Base-by-base conservation (phyloP, 2,329 filamentous ascomycete species). In the Aspergillus melleus region DNA sequence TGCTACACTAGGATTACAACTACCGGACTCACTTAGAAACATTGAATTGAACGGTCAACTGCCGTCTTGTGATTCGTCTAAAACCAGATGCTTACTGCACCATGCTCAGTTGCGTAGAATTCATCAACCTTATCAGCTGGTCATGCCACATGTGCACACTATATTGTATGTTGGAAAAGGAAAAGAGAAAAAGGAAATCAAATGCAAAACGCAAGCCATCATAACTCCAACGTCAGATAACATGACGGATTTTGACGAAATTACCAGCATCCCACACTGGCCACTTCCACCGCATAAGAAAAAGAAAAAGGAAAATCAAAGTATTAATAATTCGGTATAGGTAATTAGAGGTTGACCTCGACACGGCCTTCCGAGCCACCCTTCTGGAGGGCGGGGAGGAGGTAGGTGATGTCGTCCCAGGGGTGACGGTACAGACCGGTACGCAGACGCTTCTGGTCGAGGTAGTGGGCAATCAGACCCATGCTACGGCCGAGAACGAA, bases 371-470 rank as follows among this genome's bases (percentile, higher is more conserved):
- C 91, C 64, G 84, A 84, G 70, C 91, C 91, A 61, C 85, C 85
- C 76, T 89, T 85, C 72, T 85, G 83, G 64, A 96, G 83, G 80
- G 86, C 90, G 74, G 92, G 92, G 70, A 96, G 88, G 70, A 96
- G 86, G 82, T 96, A 96, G 68, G 92, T 96, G 77, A 96, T 96
- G 79, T 96, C 93, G 78, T 96, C 95, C 95, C 95, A 98, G 76
- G 95, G 95, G 87, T 96, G 92, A 78, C 95, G 90, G 90, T 99
- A 99, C 68, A 99, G 88, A 78, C 95, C 95, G 74, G 95, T 99
- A 74, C 94, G 90, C 80, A 99, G 87, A 81, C 95, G 89, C 93
- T 99, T 99, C 88, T 99, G 95, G 84, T 99, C 95, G 73, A 99
- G 89, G 87, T 94, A 98, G 83, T 99, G 95, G 75, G 95, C 95